A percentile compares a stretch with the other conserved stretches of the same genome.
phyloP scores from a whole-genome alignment of 768 basidiomycete genomes.

The Dioszegia crocea region DNA sequence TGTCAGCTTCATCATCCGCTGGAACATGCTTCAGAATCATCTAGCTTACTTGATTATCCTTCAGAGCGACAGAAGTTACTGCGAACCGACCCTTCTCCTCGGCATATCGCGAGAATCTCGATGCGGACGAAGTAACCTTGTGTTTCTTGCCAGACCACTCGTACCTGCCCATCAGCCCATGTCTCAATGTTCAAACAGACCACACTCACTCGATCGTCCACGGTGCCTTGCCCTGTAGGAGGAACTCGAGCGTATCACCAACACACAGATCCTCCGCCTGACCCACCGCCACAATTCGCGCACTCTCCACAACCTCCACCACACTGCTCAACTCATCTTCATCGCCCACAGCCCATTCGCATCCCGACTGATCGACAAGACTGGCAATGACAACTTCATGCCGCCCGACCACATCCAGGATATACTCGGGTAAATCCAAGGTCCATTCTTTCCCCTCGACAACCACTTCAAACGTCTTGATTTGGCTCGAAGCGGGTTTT shows the following conservation, averaged over 20 bases:
- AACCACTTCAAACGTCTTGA: conserved; percentile 52
- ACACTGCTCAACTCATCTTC: conserved; percentile 52
- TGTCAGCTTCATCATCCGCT: background rate
- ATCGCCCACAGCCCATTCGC: conserved; percentile 64
- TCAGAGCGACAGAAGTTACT: conserved; percentile 84
- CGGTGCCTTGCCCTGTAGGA: conserved; percentile 87
- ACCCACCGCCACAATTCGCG: conserved; percentile 81
- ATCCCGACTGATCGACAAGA: conserved; percentile 73
- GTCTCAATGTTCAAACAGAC: background rate
- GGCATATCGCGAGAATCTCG: conserved; percentile 80
- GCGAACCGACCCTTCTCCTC: conserved; percentile 77
- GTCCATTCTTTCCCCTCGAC: conserved; percentile 62
- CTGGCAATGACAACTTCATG: conserved; percentile 74
- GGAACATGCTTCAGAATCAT: too few relatives aligned
- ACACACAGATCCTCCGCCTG: conserved; percentile 77
- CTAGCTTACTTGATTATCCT: conserved; percentile 73
- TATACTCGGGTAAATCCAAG: conserved; percentile 61
- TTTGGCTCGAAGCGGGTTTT: conserved; percentile 68
- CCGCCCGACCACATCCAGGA: conserved; percentile 73
- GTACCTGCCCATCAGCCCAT: conserved; percentile 57
- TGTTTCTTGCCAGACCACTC: conserved; percentile 70
- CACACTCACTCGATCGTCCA: conserved; percentile 67
- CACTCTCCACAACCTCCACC: conserved; percentile 93
- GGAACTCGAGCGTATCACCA: conserved; percentile 83
- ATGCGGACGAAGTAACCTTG: conserved; percentile 68